These are phyloP conservation scores for Laburnicola sp. DNA, from an alignment of 2,329 filamentous ascomycete genomes.

Conservation along the genomic window DNA sequence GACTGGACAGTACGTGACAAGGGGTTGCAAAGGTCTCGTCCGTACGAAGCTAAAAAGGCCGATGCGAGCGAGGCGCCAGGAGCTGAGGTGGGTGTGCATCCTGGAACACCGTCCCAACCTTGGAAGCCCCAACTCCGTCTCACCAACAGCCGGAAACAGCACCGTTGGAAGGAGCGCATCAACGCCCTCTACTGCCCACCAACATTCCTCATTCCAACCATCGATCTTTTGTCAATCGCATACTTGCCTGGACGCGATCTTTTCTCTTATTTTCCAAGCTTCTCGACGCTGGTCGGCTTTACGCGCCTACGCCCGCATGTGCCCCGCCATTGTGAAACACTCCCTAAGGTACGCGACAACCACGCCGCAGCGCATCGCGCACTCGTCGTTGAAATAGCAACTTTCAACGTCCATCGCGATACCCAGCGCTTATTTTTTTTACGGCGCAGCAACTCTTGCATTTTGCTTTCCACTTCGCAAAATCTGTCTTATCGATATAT, in stretches of 20 bases:
- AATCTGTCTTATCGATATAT: constrained; percentile 1
- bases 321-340: constrained; percentile 6
- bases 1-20: neutral
- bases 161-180: constrained; percentile 1
- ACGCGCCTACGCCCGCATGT: constrained; percentile 3
- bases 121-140: constrained; percentile 1
- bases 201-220: neutral
- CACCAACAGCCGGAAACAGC: constrained; percentile 6
- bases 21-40: constrained; percentile 1
- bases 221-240: neutral
- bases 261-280: neutral
- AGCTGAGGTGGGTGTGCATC: constrained; percentile 8
- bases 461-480: neutral
- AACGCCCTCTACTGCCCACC: neutral
- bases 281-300: neutral
- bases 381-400: constrained; percentile 2
- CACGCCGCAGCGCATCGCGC: constrained; percentile 3
- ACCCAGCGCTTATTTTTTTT: neutral
- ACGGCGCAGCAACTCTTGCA: constrained; percentile 6
- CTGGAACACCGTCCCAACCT: constrained; percentile 1
- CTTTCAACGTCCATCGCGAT: constrained; percentile 3
- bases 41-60: neutral
- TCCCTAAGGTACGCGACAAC: neutral
- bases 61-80: neutral
- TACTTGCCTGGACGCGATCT: neutral